These are phyloP conservation scores for Porphyra umbilicalis DNA, from an alignment of 31 red algal genomes.

Conservation along the genomic window DNA sequence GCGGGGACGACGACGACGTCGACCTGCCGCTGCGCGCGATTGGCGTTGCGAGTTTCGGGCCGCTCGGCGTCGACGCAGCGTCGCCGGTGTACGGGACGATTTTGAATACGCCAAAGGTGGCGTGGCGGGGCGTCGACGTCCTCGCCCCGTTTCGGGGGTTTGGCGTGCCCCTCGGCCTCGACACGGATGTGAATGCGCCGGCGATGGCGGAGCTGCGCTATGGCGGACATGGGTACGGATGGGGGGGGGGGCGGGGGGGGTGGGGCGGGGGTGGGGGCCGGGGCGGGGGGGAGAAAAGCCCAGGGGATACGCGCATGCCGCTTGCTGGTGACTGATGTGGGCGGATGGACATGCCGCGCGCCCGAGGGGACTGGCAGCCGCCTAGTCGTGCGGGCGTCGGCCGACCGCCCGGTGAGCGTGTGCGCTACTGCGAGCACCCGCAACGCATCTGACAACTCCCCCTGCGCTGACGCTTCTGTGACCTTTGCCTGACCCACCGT, in stretches of 20 bases:
- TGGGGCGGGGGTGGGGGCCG: not conserved
- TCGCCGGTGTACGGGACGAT: constrained; percentile 59
- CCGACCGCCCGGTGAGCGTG: too few relatives aligned
- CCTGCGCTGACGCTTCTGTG: not conserved
- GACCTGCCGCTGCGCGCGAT: constrained; percentile 21
- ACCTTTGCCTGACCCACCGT: not conserved
- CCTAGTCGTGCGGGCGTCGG: too few relatives aligned
- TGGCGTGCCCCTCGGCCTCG: constrained; percentile 60
- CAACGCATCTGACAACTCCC: not conserved
- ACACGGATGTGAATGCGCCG: constrained; percentile 98
- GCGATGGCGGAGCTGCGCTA: constrained; percentile 81
- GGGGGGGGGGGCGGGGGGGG: not conserved
- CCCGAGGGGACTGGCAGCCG: too few relatives aligned
- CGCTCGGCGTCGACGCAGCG: constrained; percentile 41
- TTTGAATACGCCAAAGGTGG: constrained; percentile 58
- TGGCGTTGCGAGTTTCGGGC: constrained; percentile 93
- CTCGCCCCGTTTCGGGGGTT: constrained; percentile 49
- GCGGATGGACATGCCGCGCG: too few relatives aligned
- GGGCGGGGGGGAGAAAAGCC: too few relatives aligned
- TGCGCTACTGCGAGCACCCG: too few relatives aligned
- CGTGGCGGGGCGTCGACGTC: constrained; percentile 46
- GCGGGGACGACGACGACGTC: constrained; percentile 4
- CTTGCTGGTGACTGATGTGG: not conserved
- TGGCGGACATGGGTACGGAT: constrained; percentile 27
- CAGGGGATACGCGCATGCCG: not conserved